These are phyloP conservation scores for Pelargonium hybrid DNA, from an alignment of 441 rosid species.

Conservation along the genomic window DNA sequence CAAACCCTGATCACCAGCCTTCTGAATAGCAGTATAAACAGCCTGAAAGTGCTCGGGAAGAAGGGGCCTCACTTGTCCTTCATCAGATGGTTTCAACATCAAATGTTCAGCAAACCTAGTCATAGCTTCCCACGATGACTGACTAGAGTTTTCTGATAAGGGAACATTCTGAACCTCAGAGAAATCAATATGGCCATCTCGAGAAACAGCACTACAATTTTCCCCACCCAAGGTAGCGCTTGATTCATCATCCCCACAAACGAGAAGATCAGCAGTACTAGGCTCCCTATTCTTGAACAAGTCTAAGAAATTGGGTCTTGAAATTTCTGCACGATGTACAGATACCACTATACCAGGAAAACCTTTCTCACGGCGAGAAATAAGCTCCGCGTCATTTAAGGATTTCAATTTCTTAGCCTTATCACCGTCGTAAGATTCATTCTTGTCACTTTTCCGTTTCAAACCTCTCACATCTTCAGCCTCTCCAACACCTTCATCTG, in stretches of 20 bases:
- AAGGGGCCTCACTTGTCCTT: conserved; percentile 24
- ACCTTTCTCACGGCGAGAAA: conserved; percentile 84
- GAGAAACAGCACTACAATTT: conserved; percentile 23
- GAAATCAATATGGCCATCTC: conserved; percentile 31
- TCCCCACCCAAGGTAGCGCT: conserved; percentile 22
- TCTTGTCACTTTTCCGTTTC: conserved; percentile 61
- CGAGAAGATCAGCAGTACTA: conserved; percentile 17
- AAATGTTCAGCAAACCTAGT: conserved; percentile 40
- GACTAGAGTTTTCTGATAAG: conserved; percentile 30
- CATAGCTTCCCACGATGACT: conserved; percentile 75
- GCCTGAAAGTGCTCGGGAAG: conserved; percentile 44
- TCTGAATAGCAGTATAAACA: conserved; percentile 51
- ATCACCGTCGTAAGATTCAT: conserved; percentile 37
- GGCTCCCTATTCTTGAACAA: conserved; percentile 40
- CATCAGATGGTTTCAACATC: conserved; percentile 30
- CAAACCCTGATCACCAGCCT: conserved; percentile 93
- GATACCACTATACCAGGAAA: conserved; percentile 75
- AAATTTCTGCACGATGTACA: conserved; percentile 39
- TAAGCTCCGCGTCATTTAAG: conserved; percentile 57
- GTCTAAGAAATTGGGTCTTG: conserved; percentile 35
- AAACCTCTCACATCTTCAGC: conserved; percentile 68
- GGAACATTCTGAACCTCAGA: conserved; percentile 29
- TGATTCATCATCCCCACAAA: conserved; percentile 26
- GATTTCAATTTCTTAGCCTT: conserved; percentile 57
- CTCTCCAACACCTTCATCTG: conserved; percentile 93